Evolutionary conservation across 2,329 filamentous ascomycete species (phyloP).

Genomic region (Trichothecium sympodiale): DNA sequence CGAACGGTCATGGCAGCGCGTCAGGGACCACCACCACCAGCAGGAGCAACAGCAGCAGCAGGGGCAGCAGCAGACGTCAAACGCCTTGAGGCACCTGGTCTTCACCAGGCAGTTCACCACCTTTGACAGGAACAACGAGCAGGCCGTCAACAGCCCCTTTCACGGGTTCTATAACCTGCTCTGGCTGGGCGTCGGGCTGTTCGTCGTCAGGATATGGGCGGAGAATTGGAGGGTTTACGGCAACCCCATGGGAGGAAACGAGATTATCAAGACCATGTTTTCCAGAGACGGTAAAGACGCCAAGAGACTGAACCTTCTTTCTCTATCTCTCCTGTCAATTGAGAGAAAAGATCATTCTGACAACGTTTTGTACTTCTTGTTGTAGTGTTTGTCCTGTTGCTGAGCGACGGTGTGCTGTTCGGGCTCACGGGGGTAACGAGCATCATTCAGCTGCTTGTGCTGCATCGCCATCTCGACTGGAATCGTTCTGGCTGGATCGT

Average conservation of each 20-base stretch:
- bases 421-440: constrained; percentile 53
- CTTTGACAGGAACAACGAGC: constrained; percentile 62
- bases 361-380: too few species aligned
- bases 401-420: constrained; percentile 63
- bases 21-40: constrained; percentile 10
- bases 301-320: constrained; percentile 10
- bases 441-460: constrained; percentile 50
- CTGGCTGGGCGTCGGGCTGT: constrained; percentile 59
- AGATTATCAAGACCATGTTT: constrained; percentile 62
- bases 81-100: constrained; percentile 41
- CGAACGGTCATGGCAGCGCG: constrained; percentile 12
- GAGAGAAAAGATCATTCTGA: too few species aligned
- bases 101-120: constrained; percentile 65
- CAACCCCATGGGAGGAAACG: constrained; percentile 56
- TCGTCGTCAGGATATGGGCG: constrained; percentile 55
- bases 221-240: constrained; percentile 61
- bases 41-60: too few species aligned
- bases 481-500: constrained; percentile 59
- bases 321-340: constrained; percentile 1
- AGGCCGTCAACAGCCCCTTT: constrained; percentile 56
- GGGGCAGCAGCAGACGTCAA: too few species aligned
- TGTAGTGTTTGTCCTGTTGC: constrained; percentile 38
- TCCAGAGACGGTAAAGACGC: constrained; percentile 36
- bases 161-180: constrained; percentile 73
- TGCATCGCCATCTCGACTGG: constrained; percentile 54